Base-by-base conservation (phyloP, 1,284 basidiomycete species). In the Ganoderma lucidum region DNA sequence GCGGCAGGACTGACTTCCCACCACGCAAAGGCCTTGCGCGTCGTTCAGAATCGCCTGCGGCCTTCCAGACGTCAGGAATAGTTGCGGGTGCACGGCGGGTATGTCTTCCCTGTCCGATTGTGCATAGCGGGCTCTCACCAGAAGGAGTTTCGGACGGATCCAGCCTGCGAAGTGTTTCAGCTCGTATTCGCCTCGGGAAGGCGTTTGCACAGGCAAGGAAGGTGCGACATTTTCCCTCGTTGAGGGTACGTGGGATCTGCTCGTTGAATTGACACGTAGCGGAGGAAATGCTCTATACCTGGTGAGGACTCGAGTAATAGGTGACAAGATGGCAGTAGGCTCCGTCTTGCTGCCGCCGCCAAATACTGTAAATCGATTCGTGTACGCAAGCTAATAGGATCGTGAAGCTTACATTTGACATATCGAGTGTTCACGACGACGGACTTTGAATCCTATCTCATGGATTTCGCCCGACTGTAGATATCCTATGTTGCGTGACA, bases 41-140 rank as follows among this genome's bases (percentile, higher is more conserved):
- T 28, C 23, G 48, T 28, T 51, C 48, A 14, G 48, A 51, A 51
- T 14, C 48, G 48, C 48, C 4, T 51, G 12, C 30, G 14, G 9
- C 30, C 53, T 56, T 56, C 32, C 53, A 30, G 53, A 56, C 9
- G 53, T 30, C 30, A 56, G 15, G 53, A 35, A 56, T 56, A 56
- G 53, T 32, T 17, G 56, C 32, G 32, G 32, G 35, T 35, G 19
- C 56, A 23, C 35, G 56, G 19, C 30, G 56, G 56, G 30, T 39
- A 39, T 59, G 35, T 59, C 56, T 59, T 59, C 56, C 9, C 56
- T 59, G 35, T 59, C 56, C 56, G 32, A 59, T 59, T 59, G 56
- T n/a, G 35, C 56, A 59, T 19, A n/a, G 37, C 32, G 35, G 30
- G 35, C 56, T 59, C 56, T 59, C 56, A 59, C 56, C 56, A 59